Evolutionary conservation across 2,329 filamentous ascomycete species (phyloP), one percentile per base, ranked within the genome.

Genomic region (Drechslerella dactyloides): DNA sequence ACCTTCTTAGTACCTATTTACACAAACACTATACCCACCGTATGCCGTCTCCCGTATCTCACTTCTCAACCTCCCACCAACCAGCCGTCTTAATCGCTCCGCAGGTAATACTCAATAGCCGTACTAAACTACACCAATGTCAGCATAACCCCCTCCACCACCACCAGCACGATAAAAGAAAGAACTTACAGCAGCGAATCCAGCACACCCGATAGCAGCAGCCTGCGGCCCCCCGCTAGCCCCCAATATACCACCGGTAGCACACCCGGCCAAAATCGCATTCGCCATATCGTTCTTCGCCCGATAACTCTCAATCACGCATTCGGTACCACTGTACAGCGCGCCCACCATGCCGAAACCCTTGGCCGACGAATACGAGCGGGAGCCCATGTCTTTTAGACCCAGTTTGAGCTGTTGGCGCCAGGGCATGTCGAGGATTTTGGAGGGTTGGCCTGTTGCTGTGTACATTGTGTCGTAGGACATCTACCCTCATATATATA

Each of bases 331-430:
- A 15, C 87, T 86, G 82, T 96, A 99, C 19, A 97, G 85, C 1
- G 91, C 90, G 76, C 94, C 94, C 55, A 99, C 91, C 76, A 93
- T 89, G 74, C 91, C 93, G 79, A 99, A 99, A 83, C 96, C 97
- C 82, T 93, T 94, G 61, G 93, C 94, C 53, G 89, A 91, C 74
- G 87, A 89, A 80, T 85, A 90, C 2, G 91, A 93, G 11, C 91
- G 87, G 74, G 84, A 81, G 75, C 94, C 94, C 93, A 99, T 97
- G 80, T 99, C 94, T 80, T 90, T 92, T 83, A 99, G 91, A 59
- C 94, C 94, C 77, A 85, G 82, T 74, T 86, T 87, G 60, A 99
- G 85, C 81, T 97, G 94, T 79, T 96, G 87, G 51, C 87, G 86
- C 74, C 93, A 84, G 27, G 94, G 93, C 19, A 99, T 86, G 74